Evolutionary conservation across 106 monocot genomes (phyloP), one percentile per base, ranked within the genome.

Genomic region (Allium sativum): DNA sequence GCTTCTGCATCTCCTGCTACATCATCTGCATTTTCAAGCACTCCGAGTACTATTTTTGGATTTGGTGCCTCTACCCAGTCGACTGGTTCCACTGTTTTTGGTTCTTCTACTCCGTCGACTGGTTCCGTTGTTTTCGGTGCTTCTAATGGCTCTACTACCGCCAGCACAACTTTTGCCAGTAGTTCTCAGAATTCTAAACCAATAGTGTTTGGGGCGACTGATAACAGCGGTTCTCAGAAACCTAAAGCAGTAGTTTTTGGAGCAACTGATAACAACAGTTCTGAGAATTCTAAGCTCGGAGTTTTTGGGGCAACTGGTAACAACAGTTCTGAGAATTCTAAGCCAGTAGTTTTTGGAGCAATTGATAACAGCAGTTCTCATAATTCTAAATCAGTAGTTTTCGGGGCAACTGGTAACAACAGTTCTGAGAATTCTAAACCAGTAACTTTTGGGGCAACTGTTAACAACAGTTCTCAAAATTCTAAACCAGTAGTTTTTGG

Each of bases 41-140:
- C 73, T 18, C 17, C 52, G 10, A 72, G 53, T 21, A 20, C 70
- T 14, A 40, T 71, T 62, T 76, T 74, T 76, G 73, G 75, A 17
- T 84, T 76, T 42, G 61, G 51, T 78, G 59, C 50, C 51, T 40
- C 64, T 50, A 52, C 31, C 5, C 64, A 64, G 52, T 40, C 64
- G 8, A 52, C 3, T 22, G 10, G 13, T 52, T 64, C 64, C 8
- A 51, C 50, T 40, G 40, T 40, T 18, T 16, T 64, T 64, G 48
- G 21, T 64, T 22, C 13, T 48, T 12, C 19, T 64, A 48, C 64
- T 31, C 64, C 47, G n/a, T 48, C 21, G 13, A 13, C 48, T 40
- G 9, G 22, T 13, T 9, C 45, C 19, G 40, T 9, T 61, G 18
- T 17, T 21, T 47, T 62, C 44, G 64, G 51, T 52, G 21, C 31